Evolutionary conservation across 768 basidiomycete species (phyloP), one percentile per base, ranked within the genome.

Genomic region (Clitopilus hobsonii): DNA sequence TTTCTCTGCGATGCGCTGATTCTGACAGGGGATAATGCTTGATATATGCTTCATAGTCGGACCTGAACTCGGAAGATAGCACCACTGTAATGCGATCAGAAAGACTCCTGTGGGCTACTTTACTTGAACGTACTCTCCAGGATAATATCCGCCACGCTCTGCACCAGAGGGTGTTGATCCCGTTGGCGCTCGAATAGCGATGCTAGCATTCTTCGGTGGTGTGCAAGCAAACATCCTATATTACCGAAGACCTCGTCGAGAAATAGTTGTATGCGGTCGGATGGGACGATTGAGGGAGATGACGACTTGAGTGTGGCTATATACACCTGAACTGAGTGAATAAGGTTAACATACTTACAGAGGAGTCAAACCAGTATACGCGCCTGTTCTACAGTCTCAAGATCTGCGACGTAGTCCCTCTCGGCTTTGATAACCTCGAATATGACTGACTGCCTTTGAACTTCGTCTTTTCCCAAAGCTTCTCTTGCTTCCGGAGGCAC

Each of bases 381-480:
- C 57, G 91, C 91, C 66, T 90, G 78, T 71, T 83, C 70, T 59
- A 89, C 71, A 55, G 85, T 67, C 63, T 85, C 78, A 49, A 99
- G 69, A 70, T 98, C 96, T 26, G 79, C 68, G 10, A 94, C 88
- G 66, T 97, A 98, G 56, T 93, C 88, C 58, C 85, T 79, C 71
- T 99, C 97, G 0, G 88, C 85, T 67, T 91, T 88, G 69, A 98
- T 86, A 22, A 96, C 71, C 66, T 98, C 95, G 61, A 94, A 95
- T 5, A 99, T 78, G 32, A 85, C 83, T 23, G 85, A 89, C 67
- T 98, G 94, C 45, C 94, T 80, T 55, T 88, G 83, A 20, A 94
- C 85, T 66, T 97, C 94, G 50, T 81, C 68, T 64, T 86, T 83
- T 23, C 86, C 84, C 2, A 98, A 70, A 0, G 84, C 81, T 25